Base-by-base conservation (phyloP, 2,329 filamentous ascomycete species). In the Fusarium sp. region DNA sequence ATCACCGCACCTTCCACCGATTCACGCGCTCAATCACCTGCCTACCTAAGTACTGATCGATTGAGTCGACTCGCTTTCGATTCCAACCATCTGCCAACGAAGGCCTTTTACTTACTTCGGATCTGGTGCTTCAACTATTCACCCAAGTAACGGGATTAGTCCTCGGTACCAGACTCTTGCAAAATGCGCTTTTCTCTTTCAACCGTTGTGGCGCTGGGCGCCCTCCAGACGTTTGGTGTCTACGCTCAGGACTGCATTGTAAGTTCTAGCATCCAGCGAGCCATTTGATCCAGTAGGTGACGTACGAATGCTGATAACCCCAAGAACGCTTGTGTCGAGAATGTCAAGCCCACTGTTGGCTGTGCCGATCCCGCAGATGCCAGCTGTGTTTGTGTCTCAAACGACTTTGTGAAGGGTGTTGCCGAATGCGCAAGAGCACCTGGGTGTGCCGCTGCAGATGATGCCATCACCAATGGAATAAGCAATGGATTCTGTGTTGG, bases 381-480 rank as follows among this genome's bases (percentile, higher is more conserved):
- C 21, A 70, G 75, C 18, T 85, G 84, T 64, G 76, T 85, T 18
- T 85, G 84, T 67, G 70, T 64, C 28, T 78, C 79, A 13, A 55
- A 74, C 1, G 72, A 72, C 21, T 82, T 81, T 55, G 48, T 72
- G 28, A 72, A 72, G 57, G 81, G 80, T n/a, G 77, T 84, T 48
- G 72, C 75, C 23, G 82, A 84, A 50, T 85, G 83, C 60, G 78
- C 81, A 34, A 74, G 70, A 45, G 72, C 54, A 16, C 42, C 52
- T 23, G 19, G 16, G 12, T 79, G 77, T 62, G 72, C 65, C 42
- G 75, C 72, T 43, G 69, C 64, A 13, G 51, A 64, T 14, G 66
- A 65, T 25, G 72, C 74, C 34, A 66, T 77, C 31, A 54, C 57
- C 14, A 58, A 54, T 13, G 65, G 55, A 25, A 55, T 79, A 12